Percentiles rank a stretch among this genome's conserved stretches.
phyloP scores from a whole-genome alignment of 768 basidiomycete genomes.

The Leccinellum albellum region DNA sequence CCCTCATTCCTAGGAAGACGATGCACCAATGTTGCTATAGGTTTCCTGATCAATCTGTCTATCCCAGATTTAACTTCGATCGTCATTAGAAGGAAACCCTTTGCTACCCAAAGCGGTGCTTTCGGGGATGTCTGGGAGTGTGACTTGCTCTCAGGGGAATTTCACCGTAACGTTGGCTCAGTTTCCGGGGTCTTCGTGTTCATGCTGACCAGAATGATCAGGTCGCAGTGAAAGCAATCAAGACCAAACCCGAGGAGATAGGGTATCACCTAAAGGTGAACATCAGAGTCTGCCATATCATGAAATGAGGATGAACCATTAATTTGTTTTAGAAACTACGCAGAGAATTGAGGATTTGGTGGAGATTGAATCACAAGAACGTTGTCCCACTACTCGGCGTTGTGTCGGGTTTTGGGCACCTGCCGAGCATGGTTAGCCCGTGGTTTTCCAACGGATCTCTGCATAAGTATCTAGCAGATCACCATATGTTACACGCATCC shows the following conservation, averaged over 20 bases:
- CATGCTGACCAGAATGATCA: background rate
- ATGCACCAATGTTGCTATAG: constrained; percentile 4
- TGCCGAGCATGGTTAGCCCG: constrained; percentile 32
- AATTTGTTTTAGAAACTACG: constrained; percentile 20
- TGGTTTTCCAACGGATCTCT: constrained; percentile 30
- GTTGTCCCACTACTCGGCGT: constrained; percentile 31
- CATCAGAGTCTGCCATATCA: background rate
- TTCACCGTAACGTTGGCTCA: constrained; percentile 4
- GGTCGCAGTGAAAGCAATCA: constrained; percentile 24
- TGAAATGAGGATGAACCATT: background rate
- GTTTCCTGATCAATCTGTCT: constrained; percentile 1
- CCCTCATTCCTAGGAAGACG: background rate
- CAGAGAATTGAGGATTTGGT: constrained; percentile 27
- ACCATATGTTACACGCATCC: background rate
- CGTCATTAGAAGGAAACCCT: constrained; percentile 4
- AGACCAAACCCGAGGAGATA: background rate
- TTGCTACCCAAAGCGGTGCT: constrained; percentile 6
- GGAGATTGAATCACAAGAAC: constrained; percentile 17
- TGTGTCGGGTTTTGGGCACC: constrained; percentile 28
- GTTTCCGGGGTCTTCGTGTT: background rate
- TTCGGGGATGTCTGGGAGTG: constrained; percentile 27
- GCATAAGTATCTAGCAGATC: constrained; percentile 14
- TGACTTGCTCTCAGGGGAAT: constrained; percentile 8
- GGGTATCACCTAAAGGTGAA: constrained; percentile 13
- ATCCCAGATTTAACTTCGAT: background rate